Percentiles rank a stretch among this genome's conserved stretches.
phyloP scores from a whole-genome alignment of 345 rosid species.

The Linum trigynum region DNA sequence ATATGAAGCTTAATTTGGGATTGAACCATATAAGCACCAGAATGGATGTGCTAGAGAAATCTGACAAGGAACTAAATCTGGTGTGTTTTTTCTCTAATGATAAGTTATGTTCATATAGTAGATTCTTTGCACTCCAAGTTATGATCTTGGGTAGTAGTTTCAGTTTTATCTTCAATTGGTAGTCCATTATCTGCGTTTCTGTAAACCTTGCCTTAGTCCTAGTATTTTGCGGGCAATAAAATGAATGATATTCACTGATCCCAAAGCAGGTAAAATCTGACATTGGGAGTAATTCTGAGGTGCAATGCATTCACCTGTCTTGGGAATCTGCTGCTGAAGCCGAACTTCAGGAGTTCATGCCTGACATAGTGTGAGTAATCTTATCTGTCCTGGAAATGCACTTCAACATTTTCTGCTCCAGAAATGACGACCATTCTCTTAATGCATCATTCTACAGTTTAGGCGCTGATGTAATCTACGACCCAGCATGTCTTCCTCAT shows the following conservation, averaged over 20 bases:
- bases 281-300: slow-evolving; percentile 26
- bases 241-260: no score
- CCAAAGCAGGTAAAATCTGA: neutral
- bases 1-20: slow-evolving; percentile 64
- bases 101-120: no score
- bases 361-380: slow-evolving; percentile 53
- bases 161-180: neutral
- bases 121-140: no score
- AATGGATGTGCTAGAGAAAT: slow-evolving; percentile 15
- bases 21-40: slow-evolving; percentile 31
- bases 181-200: no score
- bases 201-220: no score
- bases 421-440: no score
- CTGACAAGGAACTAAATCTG: slow-evolving; percentile 19
- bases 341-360: slow-evolving; percentile 34
- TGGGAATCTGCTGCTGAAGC: slow-evolving; percentile 67
- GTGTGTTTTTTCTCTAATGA: slow-evolving; percentile 27
- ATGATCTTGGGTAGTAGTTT: no score
- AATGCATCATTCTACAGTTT: slow-evolving; percentile 29
- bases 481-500: slow-evolving; percentile 64
- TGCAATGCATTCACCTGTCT: slow-evolving; percentile 62
- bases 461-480: slow-evolving; percentile 79
- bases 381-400: no score
- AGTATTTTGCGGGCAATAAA: no score
- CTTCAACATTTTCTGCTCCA: no score